Base-by-base conservation (phyloP, 257 asterid species). In the Fraxinus quadrangulata region DNA sequence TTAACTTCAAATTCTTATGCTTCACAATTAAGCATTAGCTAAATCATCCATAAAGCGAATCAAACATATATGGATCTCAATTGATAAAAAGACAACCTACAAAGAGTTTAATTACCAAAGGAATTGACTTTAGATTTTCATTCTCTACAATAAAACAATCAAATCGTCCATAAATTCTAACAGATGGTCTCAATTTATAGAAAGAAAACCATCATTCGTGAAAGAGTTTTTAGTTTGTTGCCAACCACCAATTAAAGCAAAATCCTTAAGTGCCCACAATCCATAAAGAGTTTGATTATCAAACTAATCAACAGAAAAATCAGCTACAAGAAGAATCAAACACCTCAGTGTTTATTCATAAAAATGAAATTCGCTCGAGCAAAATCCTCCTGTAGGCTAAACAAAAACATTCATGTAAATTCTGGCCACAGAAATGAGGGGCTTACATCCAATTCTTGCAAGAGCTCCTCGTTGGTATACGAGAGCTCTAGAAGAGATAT, bases 391-490 rank as follows among this genome's bases (percentile, higher is more conserved):
- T 12, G 34, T 63, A 63, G 68, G 68, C 68, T 12, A 8, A 61
- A 21, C 14, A 6, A 24, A 26, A 63, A 63, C 69, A 63, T 63
- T 63, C 34, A 3, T 21, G 7, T 63, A 23, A 63, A 26, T 63
- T 63, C 19, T 10, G 30, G 69, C 26, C 6, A 63, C 17, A 63
- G 7, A 26, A 24, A 63, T 7, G 28, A 24, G 14, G 34, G 69
- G 19, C 69, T 63, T 63, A 63, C 69, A 63, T 63, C 69, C 69
- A 63, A 63, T 63, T 63, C 69, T 26, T 63, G 8, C 69, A 63
- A 63, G 17, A 63, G 33, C 69, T 63, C 69, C 34, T 24, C 19
- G 9, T 63, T 26, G 33, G 69, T 63, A 63, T 24, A 63, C 16
- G 69, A 19, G 9, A 63, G 69, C 34, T 63, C 69, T 12, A 63